A percentile compares a stretch with the other conserved stretches of the same genome.
These are phyloP conservation scores for Fusarium sp. DNA, from an alignment of 2,329 filamentous ascomycete species.

Conservation along the genomic window DNA sequence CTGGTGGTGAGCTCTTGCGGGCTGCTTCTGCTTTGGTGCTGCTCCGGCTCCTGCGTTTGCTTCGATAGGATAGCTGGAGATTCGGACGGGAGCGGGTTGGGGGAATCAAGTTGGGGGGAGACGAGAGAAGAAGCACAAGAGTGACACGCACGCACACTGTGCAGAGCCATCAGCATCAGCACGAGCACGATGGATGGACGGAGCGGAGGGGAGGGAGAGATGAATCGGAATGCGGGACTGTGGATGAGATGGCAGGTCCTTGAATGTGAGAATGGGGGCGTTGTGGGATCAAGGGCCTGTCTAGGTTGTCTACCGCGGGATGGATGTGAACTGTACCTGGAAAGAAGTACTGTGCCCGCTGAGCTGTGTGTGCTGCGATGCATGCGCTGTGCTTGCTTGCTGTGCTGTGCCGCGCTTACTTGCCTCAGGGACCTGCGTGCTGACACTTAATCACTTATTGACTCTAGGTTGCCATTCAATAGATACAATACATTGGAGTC, in stretches of 20 bases:
- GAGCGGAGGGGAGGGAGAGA: conserved; percentile 22
- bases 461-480: neutral
- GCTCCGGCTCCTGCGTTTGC: conserved; percentile 19
- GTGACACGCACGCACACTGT: conserved; percentile 34
- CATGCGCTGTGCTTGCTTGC: neutral
- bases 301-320: neutral
- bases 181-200: conserved; percentile 7
- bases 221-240: conserved; percentile 33
- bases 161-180: conserved; percentile 19
- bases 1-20: conserved; percentile 24
- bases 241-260: conserved; percentile 30
- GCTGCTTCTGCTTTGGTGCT: conserved; percentile 19
- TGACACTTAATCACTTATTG: neutral
- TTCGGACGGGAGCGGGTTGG: conserved; percentile 24
- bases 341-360: neutral
- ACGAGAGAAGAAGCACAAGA: conserved; percentile 20
- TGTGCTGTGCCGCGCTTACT: conserved; percentile 2
- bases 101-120: conserved; percentile 28
- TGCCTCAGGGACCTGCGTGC: conserved; percentile 5
- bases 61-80: conserved; percentile 10
- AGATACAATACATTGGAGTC: neutral
- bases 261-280: conserved; percentile 18
- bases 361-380: neutral
- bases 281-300: neutral
- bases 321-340: neutral